These are phyloP conservation scores for Backusella macrospora DNA, from an alignment of 192 early-diverging fungal species.

Conservation along the genomic window DNA sequence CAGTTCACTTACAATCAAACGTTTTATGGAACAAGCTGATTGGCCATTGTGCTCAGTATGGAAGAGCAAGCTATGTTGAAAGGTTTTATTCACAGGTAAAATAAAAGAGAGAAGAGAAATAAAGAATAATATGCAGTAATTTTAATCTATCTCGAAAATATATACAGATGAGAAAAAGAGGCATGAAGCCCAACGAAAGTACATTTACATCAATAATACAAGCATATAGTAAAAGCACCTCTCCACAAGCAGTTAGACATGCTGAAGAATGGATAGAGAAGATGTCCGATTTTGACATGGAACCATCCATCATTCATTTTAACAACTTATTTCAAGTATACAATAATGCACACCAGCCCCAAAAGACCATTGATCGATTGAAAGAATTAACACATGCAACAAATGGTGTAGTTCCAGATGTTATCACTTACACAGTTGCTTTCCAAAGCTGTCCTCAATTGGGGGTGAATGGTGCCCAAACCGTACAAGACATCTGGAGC, in stretches of 20 bases:
- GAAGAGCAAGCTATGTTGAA: constrained; percentile 17
- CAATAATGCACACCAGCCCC: background rate
- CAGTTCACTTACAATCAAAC: constrained; percentile 1
- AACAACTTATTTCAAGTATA: constrained; percentile 12
- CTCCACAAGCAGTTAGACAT: background rate
- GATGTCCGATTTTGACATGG: constrained; percentile 5
- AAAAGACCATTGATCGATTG: constrained; percentile 1
- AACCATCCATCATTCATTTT: constrained; percentile 12
- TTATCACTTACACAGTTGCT: constrained; percentile 8
- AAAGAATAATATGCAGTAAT: too few species aligned
- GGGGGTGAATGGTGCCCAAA: background rate
- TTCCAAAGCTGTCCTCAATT: constrained; percentile 7
- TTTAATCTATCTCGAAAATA: background rate
- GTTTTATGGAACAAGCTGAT: constrained; percentile 7
- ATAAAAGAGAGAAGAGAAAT: background rate
- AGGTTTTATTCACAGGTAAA: constrained; percentile 17
- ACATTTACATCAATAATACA: constrained; percentile 12
- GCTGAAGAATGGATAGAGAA: constrained; percentile 13
- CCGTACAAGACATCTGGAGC: background rate
- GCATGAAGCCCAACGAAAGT: constrained; percentile 14
- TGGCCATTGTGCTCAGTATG: constrained; percentile 10
- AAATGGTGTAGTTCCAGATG: background rate
- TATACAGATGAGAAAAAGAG: constrained; percentile 19
- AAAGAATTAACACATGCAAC: background rate
- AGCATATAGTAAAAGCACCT: constrained; percentile 12